Evolutionary conservation across 306 rosid species (phyloP), one percentile per base, ranked within the genome.

Genomic region (Cotoneaster glaucophyllus): DNA sequence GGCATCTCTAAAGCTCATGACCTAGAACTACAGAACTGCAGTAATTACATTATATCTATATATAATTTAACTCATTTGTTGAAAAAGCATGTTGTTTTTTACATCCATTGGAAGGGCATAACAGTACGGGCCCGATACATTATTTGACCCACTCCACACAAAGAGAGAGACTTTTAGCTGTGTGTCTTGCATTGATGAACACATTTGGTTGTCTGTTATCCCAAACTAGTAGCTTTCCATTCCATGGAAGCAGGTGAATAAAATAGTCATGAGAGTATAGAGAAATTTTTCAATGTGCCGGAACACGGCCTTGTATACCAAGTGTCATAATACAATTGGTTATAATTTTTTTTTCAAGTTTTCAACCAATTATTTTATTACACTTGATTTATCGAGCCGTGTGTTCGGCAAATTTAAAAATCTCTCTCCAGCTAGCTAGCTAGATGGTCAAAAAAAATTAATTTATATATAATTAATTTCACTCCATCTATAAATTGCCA

Each of bases 191-290:
- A 64, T 64, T 18, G 72, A 34, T 67, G 77, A 79, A 75, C 9
- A 41, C 72, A 75, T 74, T 69, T 34, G 82, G 34, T 84, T 80
- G 86, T 81, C 68, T 79, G 52, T 74, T 77, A 79, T 79, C 69
- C 80, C 41, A 67, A 82, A 81, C 64, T 66, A 69, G 86, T 19
- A 84, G 84, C 73, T 78, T 78, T 69, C 75, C 48, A 13, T 64
- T 39, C 44, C 61, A 18, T 41, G 12, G 44, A 52, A 53, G 75
- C 67, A 34, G 76, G 45, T 56, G 22, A 18, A 24, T 14, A 72
- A 34, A 6, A 56, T 6, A 29, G 32, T 21, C 28, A 32, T 9
- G 56, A 4, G n/a, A 50, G 21, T 50, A 50, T 37, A 10, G 41
- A 37, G 9, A 37, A 37, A 37, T 1, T 37, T 37, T 37, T 37